Conservation (phyloP, 768 basidiomycete species). For the Paxillus rubicundulus region DNA sequence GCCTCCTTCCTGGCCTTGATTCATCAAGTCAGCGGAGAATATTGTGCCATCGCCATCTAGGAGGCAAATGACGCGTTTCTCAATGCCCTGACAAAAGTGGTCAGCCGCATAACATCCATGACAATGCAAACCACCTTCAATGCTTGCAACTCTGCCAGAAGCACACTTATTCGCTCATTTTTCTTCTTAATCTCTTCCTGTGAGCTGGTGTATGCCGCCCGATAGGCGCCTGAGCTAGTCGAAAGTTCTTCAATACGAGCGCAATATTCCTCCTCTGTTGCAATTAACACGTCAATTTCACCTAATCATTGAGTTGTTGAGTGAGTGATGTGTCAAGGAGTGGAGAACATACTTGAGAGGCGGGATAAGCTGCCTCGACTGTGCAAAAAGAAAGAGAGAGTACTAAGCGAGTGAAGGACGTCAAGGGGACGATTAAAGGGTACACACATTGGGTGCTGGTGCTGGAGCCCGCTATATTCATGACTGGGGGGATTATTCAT, state of each 20-base stretch:
- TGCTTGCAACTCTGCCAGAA: slow-evolving; percentile 26
- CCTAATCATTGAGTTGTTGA: slow-evolving; percentile 11
- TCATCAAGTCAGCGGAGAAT: slow-evolving; percentile 52
- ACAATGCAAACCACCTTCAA: slow-evolving; percentile 24
- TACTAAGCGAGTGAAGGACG: background rate
- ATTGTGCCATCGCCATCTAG: slow-evolving; percentile 67
- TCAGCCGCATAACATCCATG: background rate
- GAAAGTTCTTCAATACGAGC: slow-evolving; percentile 21
- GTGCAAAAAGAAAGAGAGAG: background rate
- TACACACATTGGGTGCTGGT: slow-evolving; percentile 6
- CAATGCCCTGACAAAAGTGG: slow-evolving; percentile 20
- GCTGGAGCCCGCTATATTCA: slow-evolving; percentile 3
- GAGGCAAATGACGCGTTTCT: slow-evolving; percentile 42
- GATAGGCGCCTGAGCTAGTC: slow-evolving; percentile 25
- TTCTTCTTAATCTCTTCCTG: slow-evolving; percentile 21
- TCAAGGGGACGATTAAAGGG: background rate
- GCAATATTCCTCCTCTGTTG: slow-evolving; percentile 21
- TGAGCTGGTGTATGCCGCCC: slow-evolving; percentile 23
- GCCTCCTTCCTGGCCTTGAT: slow-evolving; percentile 57
- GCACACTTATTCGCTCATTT: slow-evolving; percentile 3
- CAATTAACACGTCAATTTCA: slow-evolving; percentile 29
- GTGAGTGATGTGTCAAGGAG: background rate
- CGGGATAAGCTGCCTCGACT: background rate
- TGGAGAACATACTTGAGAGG: slow-evolving; percentile 1
- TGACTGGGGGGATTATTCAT: background rate